Base-by-base conservation (phyloP, 192 early-diverging fungal species). In the Geranomyces variabilis region DNA sequence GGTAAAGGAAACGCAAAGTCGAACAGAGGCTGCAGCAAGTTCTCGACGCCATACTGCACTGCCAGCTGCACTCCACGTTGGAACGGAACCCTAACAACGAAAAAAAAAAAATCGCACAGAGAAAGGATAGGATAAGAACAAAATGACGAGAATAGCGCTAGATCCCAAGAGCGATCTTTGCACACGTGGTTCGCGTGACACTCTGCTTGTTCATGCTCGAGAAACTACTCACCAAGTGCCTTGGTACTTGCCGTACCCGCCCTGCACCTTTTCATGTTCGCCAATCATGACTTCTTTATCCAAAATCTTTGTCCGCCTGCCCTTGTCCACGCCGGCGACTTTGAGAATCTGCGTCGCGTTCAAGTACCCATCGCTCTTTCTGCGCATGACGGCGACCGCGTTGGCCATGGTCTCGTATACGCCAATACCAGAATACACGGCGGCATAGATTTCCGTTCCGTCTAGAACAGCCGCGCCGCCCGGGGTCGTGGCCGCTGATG, bases 321-420 rank as follows among this genome's bases (percentile, higher is more conserved):
- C 90, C 83, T 98, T 98, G 63, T 96, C 94, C 55, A 99, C 89
- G 10, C 90, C 88, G 7, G 96, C 97, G 1, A 97, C 96, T 78
- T 99, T 99, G 24, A 99, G 85, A 60, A 99, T 93, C 78, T 99
- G 97, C 0, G 97, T 99, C 15, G 96, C 95, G 77, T 99, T 99
- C 47, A 99, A 80, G 77, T 89, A 98, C 14, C 90, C 92, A 75
- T 99, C 97, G 5, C 87, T 83, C 59, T 87, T 86, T 68, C 91
- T 70, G 22, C 90, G 75, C 91, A 92, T 92, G 17, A 92, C 87
- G 1, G 90, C 89, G 1, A 88, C 76, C 48, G 78, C 77, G 49
- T 88, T 87, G 70, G 91, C 93, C 70, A 90, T 84, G 87, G 95
- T 92, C 74, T 99, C 96, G 85, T 93, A 99, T 8, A 99, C 97